Percentiles rank a stretch among this genome's conserved stretches.
Evolutionary conservation across 352 stramenopile species (phyloP).

Genomic region (Thalassiosira allenii): DNA sequence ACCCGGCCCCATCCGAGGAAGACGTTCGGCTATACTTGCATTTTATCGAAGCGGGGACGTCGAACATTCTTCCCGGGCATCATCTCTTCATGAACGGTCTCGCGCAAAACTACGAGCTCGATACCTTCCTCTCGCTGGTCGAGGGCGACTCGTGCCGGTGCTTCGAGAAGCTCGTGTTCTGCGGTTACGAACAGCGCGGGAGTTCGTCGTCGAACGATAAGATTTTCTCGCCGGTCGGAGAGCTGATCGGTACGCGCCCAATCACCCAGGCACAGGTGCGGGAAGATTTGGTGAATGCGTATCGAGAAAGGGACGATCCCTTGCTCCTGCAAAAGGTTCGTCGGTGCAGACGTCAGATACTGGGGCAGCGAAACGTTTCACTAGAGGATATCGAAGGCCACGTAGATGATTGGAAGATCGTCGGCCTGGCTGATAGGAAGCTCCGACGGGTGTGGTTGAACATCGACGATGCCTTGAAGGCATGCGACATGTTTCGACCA

Average conservation of each 20-base stretch:
- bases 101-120: constrained; percentile 37
- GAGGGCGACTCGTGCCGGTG: constrained; percentile 3
- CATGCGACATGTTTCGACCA: constrained; percentile 39
- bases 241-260: background rate
- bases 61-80: constrained; percentile 30
- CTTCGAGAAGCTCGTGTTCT: constrained; percentile 6
- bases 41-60: constrained; percentile 12
- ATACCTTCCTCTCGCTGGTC: constrained; percentile 43
- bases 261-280: background rate
- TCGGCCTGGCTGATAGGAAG: constrained; percentile 47
- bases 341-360: constrained; percentile 32
- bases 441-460: constrained; percentile 53
- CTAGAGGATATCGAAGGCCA: background rate
- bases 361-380: background rate
- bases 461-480: constrained; percentile 37
- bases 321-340: constrained; percentile 27
- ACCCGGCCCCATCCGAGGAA: constrained; percentile 6
- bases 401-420: constrained; percentile 42
- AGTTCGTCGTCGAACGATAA: background rate
- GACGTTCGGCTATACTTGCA: constrained; percentile 53
- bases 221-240: background rate
- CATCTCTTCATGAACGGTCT: constrained; percentile 39
- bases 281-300: constrained; percentile 28
- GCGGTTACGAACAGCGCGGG: background rate
- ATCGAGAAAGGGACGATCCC: constrained; percentile 33